Conservation (phyloP, 495 filamentous ascomycete genomes). For the Letharia lupina region DNA sequence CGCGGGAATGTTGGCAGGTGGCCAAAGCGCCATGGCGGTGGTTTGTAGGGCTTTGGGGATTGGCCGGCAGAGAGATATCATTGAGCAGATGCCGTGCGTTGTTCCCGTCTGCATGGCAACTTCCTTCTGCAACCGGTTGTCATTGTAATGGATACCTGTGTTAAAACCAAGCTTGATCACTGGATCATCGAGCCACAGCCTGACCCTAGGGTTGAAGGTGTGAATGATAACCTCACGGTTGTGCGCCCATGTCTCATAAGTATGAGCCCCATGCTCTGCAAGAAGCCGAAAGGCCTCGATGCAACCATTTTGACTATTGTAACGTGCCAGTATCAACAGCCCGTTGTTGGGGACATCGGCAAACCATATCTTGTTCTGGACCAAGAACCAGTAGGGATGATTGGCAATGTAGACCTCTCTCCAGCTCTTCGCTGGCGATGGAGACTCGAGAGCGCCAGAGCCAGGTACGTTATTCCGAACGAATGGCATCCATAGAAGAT, state of each 20-base stretch:
- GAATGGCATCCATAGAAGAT: constrained; percentile 54
- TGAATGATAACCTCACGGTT: constrained; percentile 66
- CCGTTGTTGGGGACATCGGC: constrained; percentile 53
- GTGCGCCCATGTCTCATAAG: constrained; percentile 52
- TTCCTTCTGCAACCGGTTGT: constrained; percentile 32
- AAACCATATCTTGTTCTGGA: constrained; percentile 77
- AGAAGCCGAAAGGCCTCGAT: constrained; percentile 78
- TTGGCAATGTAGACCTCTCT: constrained; percentile 63
- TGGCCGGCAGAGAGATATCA: constrained; percentile 38
- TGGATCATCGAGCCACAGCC: constrained; percentile 62
- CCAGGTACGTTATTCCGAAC: constrained; percentile 55
- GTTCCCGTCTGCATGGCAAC: constrained; percentile 47
- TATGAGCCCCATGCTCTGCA: constrained; percentile 46
- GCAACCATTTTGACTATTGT: constrained; percentile 58
- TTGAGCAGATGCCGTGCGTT: constrained; percentile 37
- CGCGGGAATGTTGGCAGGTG: constrained; percentile 61
- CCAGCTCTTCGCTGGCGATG: constrained; percentile 52
- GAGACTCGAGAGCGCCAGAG: constrained; percentile 30
- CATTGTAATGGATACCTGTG: constrained; percentile 13
- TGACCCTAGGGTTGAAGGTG: constrained; percentile 58
- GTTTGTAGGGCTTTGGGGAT: constrained; percentile 34
- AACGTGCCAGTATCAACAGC: constrained; percentile 61
- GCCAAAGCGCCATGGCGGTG: constrained; percentile 55
- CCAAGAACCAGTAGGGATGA: constrained; percentile 77
- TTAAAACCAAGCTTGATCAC: constrained; percentile 49